Conservation (phyloP, 495 filamentous ascomycete genomes). For the Mycothermus thermophilus region DNA sequence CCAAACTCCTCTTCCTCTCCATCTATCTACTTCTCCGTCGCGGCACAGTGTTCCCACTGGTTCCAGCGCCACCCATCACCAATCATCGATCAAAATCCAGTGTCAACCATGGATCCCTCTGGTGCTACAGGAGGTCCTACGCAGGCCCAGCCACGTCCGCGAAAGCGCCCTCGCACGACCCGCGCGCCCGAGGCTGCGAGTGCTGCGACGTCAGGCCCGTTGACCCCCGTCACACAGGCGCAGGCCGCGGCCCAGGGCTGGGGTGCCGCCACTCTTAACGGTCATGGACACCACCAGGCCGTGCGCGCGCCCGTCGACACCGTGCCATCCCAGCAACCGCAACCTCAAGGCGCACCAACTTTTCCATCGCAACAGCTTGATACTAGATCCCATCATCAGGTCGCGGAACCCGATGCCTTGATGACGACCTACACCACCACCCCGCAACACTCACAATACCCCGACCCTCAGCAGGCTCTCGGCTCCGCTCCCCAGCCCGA, state of each 20-base stretch:
- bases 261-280: conserved; percentile 9
- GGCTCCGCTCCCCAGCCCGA: conserved; percentile 15
- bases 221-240: conserved; percentile 9
- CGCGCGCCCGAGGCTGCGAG: conserved; percentile 18
- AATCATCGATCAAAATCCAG: conserved; percentile 8
- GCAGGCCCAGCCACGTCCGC: conserved; percentile 17
- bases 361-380: conserved; percentile 23
- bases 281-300: conserved; percentile 13
- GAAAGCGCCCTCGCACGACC: conserved; percentile 15
- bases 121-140: conserved; percentile 10
- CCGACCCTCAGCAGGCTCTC: conserved; percentile 16
- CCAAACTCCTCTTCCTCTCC: neutral
- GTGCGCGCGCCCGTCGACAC: conserved; percentile 22
- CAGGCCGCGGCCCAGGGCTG: conserved; percentile 11
- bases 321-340: conserved; percentile 14
- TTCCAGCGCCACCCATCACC: conserved; percentile 1
- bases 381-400: conserved; percentile 18
- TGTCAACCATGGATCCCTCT: conserved; percentile 11
- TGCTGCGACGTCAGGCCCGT: conserved; percentile 10
- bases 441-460: conserved; percentile 17
- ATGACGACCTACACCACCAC: conserved; percentile 21
- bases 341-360: conserved; percentile 3
- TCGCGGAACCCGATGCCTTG: conserved; percentile 17
- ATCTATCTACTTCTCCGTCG: neutral
- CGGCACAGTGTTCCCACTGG: conserved; percentile 11